Evolutionary conservation across 495 filamentous ascomycete species (phyloP).

Genomic region (Clohesyomyces aquaticus): DNA sequence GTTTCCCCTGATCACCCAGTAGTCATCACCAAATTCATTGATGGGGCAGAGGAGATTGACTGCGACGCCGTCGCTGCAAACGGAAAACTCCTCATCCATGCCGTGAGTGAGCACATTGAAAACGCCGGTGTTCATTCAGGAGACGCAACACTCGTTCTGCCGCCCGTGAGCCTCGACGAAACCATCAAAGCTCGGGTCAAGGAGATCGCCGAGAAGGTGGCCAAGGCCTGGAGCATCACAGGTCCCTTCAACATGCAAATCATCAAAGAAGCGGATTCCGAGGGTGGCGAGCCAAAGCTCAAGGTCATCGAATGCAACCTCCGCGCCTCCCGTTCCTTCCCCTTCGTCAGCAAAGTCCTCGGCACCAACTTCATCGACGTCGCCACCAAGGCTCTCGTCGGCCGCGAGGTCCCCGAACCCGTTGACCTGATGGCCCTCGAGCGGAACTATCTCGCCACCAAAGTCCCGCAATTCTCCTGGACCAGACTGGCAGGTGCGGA

Average conservation of each 20-base stretch:
- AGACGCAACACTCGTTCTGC: slow-evolving; percentile 89
- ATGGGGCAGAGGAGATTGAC: slow-evolving; percentile 96
- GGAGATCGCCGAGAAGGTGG: slow-evolving; percentile 93
- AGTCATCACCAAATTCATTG: slow-evolving; percentile 98
- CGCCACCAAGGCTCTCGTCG: slow-evolving; percentile 89
- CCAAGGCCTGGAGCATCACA: slow-evolving; percentile 94
- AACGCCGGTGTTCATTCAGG: slow-evolving; percentile 96
- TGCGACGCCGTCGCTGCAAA: slow-evolving; percentile 91
- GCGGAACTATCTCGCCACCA: slow-evolving; percentile 91
- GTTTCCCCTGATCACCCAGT: slow-evolving; percentile 96
- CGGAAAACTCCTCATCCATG: slow-evolving; percentile 87
- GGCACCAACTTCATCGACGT: slow-evolving; percentile 97
- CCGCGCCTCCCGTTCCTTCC: slow-evolving; percentile 95
- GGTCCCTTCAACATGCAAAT: slow-evolving; percentile 99
- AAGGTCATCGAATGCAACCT: slow-evolving; percentile 99
- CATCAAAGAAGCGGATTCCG: slow-evolving; percentile 80
- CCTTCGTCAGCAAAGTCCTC: slow-evolving; percentile 95
- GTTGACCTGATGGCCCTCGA: slow-evolving; percentile 85
- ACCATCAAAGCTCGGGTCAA: slow-evolving; percentile 81
- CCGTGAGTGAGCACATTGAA: slow-evolving; percentile 95
- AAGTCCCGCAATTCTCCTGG: slow-evolving; percentile 98
- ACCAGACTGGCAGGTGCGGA: slow-evolving; percentile 97
- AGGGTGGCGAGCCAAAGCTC: slow-evolving; percentile 70
- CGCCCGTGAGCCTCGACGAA: slow-evolving; percentile 76
- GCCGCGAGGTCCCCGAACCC: slow-evolving; percentile 81